A percentile compares a stretch with the other conserved stretches of the same genome.
phyloP scores from a whole-genome alignment of 257 asterid species.

The Ocimum tenuiflorum region DNA sequence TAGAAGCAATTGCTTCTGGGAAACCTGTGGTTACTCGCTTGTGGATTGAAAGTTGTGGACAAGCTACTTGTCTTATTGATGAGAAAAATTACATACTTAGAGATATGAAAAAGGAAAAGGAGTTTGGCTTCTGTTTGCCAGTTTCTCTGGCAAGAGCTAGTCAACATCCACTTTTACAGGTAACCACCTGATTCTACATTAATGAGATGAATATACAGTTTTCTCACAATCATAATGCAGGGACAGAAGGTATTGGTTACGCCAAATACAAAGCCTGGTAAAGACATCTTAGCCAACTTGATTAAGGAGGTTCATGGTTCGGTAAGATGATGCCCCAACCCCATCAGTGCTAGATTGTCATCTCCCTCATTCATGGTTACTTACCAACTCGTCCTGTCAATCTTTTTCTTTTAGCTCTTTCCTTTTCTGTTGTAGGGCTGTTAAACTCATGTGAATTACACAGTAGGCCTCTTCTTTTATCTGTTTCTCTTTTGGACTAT shows the following conservation, averaged over 20 bases:
- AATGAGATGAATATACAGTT: constrained; percentile 10
- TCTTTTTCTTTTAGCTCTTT: neutral
- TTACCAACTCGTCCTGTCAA: neutral
- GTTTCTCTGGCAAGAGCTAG: constrained; percentile 66
- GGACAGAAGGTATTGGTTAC: constrained; percentile 73
- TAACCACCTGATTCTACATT: constrained; percentile 20
- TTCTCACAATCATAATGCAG: constrained; percentile 45
- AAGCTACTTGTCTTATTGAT: constrained; percentile 69
- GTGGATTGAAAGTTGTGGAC: constrained; percentile 91
- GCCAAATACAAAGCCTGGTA: constrained; percentile 91
- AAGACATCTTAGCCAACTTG: constrained; percentile 61
- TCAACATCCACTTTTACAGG: constrained; percentile 81
- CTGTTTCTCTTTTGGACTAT: neutral
- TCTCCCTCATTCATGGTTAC: neutral
- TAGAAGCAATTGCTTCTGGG: constrained; percentile 91
- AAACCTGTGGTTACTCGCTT: constrained; percentile 81
- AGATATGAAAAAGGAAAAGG: constrained; percentile 79
- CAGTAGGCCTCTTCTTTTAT: neutral
- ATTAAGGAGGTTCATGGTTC: constrained; percentile 81
- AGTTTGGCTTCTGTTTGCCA: constrained; percentile 79
- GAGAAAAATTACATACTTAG: constrained; percentile 74
- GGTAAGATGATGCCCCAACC: constrained; percentile 40
- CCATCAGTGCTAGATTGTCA: neutral
- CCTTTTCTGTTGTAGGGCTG: neutral
- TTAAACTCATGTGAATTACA: neutral